Evolutionary conservation across 2,329 filamentous ascomycete species (phyloP), one percentile per base, ranked within the genome.

Genomic region (Ophiostoma triangulosporum): DNA sequence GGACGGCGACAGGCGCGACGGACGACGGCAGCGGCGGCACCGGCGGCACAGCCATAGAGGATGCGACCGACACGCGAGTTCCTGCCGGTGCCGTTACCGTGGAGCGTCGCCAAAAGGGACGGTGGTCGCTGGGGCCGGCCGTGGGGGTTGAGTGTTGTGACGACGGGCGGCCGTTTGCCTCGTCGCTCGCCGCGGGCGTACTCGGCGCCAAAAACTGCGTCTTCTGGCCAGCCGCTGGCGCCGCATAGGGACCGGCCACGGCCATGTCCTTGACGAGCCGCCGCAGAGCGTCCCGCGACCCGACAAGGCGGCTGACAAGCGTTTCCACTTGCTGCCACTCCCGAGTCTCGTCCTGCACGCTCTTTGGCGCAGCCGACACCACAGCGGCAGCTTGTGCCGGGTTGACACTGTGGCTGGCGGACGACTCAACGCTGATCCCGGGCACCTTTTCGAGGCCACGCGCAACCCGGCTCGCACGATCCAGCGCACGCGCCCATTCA

Each of bases 241-340:
- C 8, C 43, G 15, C 26, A 29, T 46, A 29, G 6, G 43, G 43
- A 14, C 43, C 43, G 29, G 31, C 49, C 8, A 17, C 35, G 79
- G 87, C 83, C 49, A 89, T 88, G 63, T 95, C 88, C 65, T 86
- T 89, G 11, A 90, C 91, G 45, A 98, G 72, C 35, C 88, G 81
- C 50, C 90, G 82, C 22, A 96, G 80, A 1, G 89, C 88, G 70
- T 98, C 93, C 61, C 93, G 78, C 48, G 89, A 90, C 1, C 88
- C 89, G 6, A 89, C 85, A 14, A 97, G 80, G 56, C 88, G 81
- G 64, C 88, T 89, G 27, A 97, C 86, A 35, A 98, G 72, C 1
- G 82, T 75, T 68, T 96, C 90, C 1, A 95, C 84, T 61, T 86
- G 84, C 56, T 81, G 77, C 93, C 93, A 98, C 66, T 95, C 88